Evolutionary conservation across 208 protist species (phyloP), one percentile per base, ranked within the genome.

Genomic region (Porcisia hertigi): DNA sequence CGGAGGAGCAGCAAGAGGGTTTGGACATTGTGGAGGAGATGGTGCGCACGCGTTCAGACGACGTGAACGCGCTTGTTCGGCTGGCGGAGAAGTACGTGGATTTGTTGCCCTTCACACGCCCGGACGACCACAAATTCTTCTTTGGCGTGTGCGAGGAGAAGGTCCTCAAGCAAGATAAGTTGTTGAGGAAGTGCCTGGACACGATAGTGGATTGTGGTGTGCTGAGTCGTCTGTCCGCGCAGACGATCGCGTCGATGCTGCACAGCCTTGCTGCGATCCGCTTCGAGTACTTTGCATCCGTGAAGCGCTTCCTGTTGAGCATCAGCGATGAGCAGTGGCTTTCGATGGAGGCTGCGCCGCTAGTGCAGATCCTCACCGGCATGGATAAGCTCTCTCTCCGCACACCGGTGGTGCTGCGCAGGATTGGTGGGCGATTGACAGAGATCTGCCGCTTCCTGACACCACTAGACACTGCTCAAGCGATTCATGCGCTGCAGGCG

Each of bases 121-220:
- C 92, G 1, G 93, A 95, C 82, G 93, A 97, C 70, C 88, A 89
- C 76, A 93, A 92, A 70, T 89, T 88, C 74, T 95, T 97, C 67
- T 97, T 97, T 76, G 91, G 78, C 54, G 84, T 94, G 36, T 97
- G 86, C 76, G 89, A 88, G 58, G 90, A 95, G 14, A 97, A 97
- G 75, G 91, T 94, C 71, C 69, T 95, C 14, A 97, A 97, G 83
- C 81, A 94, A 55, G 93, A 97, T 79, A 85, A 88, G 75, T 52
- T 95, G 65, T 83, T 97, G 53, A 88, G 89, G 76, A 69, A 82
- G 74, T 92, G 90, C 73, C 80, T 97, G 14, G 82, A 91, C 67
- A 67, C 80, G 53, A 58, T 97, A n/a, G 65, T 87, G 7, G 75
- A 83, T n/a, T 80, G 70, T 11, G 86, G 87, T 36, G 74, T 82